These are phyloP conservation scores for Pestalotiopsis fici DNA, from an alignment of 2,329 filamentous ascomycete species.

Conservation along the genomic window DNA sequence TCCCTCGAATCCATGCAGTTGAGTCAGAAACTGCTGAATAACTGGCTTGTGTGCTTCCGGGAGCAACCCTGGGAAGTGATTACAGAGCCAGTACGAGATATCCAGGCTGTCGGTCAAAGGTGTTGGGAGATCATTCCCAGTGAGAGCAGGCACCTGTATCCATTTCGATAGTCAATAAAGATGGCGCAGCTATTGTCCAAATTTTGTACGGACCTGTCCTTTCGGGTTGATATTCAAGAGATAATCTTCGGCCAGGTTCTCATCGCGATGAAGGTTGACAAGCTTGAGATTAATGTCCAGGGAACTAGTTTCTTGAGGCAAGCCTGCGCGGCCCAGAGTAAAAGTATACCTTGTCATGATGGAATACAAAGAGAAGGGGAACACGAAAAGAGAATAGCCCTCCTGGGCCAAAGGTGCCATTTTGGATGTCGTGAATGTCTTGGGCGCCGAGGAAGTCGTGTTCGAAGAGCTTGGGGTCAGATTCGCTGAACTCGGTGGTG, in stretches of 20 bases:
- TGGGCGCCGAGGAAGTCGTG: neutral
- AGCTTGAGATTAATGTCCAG: neutral
- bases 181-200: no score
- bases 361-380: conserved; percentile 11
- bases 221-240: conserved; percentile 5
- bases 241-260: conserved; percentile 8
- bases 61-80: neutral
- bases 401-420: neutral
- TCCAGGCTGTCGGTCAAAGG: conserved; percentile 8
- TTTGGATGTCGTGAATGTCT: neutral
- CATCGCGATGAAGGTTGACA: conserved; percentile 4
- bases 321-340: neutral
- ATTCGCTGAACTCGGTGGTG: neutral
- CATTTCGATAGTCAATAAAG: neutral
- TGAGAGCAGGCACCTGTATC: conserved; percentile 6
- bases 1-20: conserved; percentile 8
- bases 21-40: neutral
- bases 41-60: neutral
- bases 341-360: conserved; percentile 8
- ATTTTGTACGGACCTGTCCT: conserved; percentile 1
- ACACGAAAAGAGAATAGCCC: conserved; percentile 5
- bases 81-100: conserved; percentile 11
- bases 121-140: neutral
- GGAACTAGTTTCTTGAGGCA: neutral
- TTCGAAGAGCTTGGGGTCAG: no score